A percentile compares a stretch with the other conserved stretches of the same genome.
These are phyloP conservation scores for Populus hybrid DNA, from an alignment of 441 rosid species.

Conservation along the genomic window DNA sequence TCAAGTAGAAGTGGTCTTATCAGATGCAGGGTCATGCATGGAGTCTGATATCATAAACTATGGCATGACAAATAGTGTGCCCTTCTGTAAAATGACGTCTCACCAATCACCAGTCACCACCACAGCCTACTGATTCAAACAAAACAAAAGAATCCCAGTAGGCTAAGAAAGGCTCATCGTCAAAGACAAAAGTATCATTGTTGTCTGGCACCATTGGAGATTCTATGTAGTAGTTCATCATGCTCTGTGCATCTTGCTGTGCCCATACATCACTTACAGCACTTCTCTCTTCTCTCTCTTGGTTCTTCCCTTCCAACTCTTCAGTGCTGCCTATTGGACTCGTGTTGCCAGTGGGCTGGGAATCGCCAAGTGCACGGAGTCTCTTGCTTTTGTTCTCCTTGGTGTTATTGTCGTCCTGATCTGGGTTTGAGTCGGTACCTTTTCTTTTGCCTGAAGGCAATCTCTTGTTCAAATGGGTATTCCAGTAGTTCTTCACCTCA, in stretches of 20 bases:
- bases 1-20: background rate
- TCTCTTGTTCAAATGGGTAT: slow-evolving; percentile 71
- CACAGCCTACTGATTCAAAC: no score
- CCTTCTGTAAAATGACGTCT: slow-evolving; percentile 9
- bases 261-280: no score
- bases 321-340: background rate
- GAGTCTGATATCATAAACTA: background rate
- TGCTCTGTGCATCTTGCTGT: no score
- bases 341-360: background rate
- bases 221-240: no score
- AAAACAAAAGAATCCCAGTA: no score
- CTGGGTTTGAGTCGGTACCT: slow-evolving; percentile 22
- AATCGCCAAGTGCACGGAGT: background rate
- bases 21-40: background rate
- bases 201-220: no score
- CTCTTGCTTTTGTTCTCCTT: slow-evolving; percentile 5
- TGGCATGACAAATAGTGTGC: slow-evolving; percentile 7
- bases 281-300: no score
- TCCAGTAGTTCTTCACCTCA: slow-evolving; percentile 91
- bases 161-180: no score
- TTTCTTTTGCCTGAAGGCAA: slow-evolving; percentile 36
- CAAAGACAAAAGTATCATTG: no score
- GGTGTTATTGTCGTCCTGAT: background rate
- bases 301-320: slow-evolving; percentile 15
- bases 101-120: background rate